Evolutionary conservation across 1,284 basidiomycete genomes (phyloP).

Genomic region (Ustilago cynodontis): DNA sequence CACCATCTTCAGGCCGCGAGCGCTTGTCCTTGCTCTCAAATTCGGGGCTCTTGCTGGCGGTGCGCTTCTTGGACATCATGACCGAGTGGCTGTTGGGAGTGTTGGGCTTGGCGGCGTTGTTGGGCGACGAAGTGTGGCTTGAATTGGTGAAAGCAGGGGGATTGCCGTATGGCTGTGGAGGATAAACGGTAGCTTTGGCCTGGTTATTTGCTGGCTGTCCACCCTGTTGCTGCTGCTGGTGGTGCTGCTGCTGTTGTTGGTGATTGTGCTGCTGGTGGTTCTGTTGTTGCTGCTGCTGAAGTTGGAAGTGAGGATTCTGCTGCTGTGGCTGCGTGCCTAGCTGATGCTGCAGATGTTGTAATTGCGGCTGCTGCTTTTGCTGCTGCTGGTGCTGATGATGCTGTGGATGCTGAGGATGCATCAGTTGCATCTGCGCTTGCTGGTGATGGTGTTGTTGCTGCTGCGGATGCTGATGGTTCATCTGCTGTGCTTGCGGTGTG

Average conservation of each 20-base stretch:
- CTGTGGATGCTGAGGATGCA: constrained; percentile 33
- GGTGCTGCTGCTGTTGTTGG: constrained; percentile 26
- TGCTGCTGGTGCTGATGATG: constrained; percentile 38
- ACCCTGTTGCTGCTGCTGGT: constrained; percentile 25
- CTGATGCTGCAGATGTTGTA: constrained; percentile 27
- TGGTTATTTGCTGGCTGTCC: constrained; percentile 21
- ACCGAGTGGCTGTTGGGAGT: constrained; percentile 42
- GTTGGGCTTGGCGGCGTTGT: constrained; percentile 39
- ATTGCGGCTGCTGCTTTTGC: constrained; percentile 24
- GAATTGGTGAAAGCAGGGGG: constrained; percentile 33
- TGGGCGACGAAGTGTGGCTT: constrained; percentile 49
- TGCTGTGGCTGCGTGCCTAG: constrained; percentile 21
- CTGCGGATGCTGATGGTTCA: constrained; percentile 35
- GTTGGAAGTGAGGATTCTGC: constrained; percentile 29
- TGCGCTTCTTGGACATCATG: constrained; percentile 53
- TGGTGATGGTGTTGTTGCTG: constrained; percentile 26
- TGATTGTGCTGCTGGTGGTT: constrained; percentile 22
- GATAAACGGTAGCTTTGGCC: constrained; percentile 43
- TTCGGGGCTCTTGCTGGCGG: constrained; percentile 55
- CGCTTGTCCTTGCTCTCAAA: constrained; percentile 58
- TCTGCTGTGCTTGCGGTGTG: constrained; percentile 32
- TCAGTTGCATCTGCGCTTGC: constrained; percentile 29
- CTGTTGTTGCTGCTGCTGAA: constrained; percentile 18
- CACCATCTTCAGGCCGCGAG: constrained; percentile 47
- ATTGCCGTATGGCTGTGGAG: constrained; percentile 57